phyloP scores from a whole-genome alignment of 2,329 filamentous ascomycete species.

The Macroventuria anomochaeta region DNA sequence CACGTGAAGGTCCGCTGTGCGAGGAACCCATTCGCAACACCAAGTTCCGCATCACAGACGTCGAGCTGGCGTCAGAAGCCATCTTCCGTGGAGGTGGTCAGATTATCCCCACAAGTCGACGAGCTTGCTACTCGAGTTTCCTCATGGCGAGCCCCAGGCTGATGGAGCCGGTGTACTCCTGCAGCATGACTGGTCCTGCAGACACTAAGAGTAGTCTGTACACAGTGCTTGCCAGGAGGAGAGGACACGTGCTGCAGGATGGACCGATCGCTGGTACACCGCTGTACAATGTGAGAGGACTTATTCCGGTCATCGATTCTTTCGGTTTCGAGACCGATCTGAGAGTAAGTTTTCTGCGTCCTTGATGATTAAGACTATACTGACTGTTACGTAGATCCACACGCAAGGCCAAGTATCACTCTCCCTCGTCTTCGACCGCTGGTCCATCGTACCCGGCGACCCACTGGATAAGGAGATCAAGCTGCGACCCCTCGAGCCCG shows the following conservation, averaged over 20 bases:
- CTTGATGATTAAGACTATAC: background rate
- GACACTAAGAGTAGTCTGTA: constrained; percentile 89
- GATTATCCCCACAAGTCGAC: constrained; percentile 92
- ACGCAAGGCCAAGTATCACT: constrained; percentile 92
- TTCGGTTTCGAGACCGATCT: constrained; percentile 99
- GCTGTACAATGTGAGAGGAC: constrained; percentile 86
- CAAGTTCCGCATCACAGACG: constrained; percentile 95
- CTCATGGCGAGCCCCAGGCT: constrained; percentile 94
- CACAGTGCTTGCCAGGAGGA: constrained; percentile 84
- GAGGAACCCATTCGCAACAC: constrained; percentile 99
- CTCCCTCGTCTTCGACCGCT: constrained; percentile 91
- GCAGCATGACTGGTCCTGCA: constrained; percentile 90
- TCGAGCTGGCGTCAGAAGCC: constrained; percentile 83
- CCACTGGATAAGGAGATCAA: constrained; percentile 88
- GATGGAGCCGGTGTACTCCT: constrained; percentile 95
- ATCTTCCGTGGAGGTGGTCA: constrained; percentile 96
- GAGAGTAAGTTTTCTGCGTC: constrained; percentile 54
- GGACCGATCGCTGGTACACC: constrained; percentile 93
- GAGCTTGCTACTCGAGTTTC: constrained; percentile 95
- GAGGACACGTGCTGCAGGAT: constrained; percentile 94
- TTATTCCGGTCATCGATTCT: constrained; percentile 94
- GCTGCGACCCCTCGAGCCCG: constrained; percentile 83
- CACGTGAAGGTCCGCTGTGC: constrained; percentile 91
- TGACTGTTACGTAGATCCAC: constrained; percentile 66
- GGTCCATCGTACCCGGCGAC: constrained; percentile 95